Conservation (phyloP, 352 stramenopile species). For the Phytopythium helicoides region DNA sequence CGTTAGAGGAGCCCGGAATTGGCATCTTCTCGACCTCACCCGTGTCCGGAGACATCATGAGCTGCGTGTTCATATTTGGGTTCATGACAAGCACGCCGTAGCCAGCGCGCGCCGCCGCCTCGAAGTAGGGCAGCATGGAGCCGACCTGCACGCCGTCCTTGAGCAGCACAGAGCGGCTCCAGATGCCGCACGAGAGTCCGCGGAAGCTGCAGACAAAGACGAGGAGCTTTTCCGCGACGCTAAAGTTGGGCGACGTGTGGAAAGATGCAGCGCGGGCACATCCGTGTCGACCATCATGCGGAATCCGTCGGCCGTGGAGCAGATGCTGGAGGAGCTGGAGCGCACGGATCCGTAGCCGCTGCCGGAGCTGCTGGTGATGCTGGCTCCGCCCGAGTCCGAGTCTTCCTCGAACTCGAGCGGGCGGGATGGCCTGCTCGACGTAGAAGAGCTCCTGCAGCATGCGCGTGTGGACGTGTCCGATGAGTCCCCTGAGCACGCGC, state of each 20-base stretch:
- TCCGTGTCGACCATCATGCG: constrained; percentile 82
- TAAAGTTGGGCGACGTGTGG: constrained; percentile 77
- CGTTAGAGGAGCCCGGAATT: constrained; percentile 78
- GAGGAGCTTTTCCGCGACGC: constrained; percentile 68
- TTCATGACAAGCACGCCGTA: constrained; percentile 89
- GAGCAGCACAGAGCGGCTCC: constrained; percentile 80
- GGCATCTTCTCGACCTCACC: constrained; percentile 63
- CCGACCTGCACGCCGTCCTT: constrained; percentile 87
- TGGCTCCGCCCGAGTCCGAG: constrained; percentile 36
- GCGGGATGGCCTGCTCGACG: constrained; percentile 73
- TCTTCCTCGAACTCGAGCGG: constrained; percentile 60
- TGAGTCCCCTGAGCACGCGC: constrained; percentile 62
- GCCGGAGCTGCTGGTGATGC: constrained; percentile 19
- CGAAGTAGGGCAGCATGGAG: constrained; percentile 88
- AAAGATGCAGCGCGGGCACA: constrained; percentile 79
- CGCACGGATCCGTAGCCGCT: constrained; percentile 39
- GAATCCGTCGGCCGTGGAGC: constrained; percentile 77
- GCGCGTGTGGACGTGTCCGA: constrained; percentile 68
- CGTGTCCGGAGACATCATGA: constrained; percentile 56
- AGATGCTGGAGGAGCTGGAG: constrained; percentile 78
- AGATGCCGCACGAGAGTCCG: constrained; percentile 84
- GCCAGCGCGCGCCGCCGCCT: constrained; percentile 61
- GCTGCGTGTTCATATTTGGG: constrained; percentile 89
- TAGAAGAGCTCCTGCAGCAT: constrained; percentile 84
- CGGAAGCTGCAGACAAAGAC: constrained; percentile 83